Conservation (phyloP, 495 filamentous ascomycete genomes). For the Aspergillus avenaceus region DNA sequence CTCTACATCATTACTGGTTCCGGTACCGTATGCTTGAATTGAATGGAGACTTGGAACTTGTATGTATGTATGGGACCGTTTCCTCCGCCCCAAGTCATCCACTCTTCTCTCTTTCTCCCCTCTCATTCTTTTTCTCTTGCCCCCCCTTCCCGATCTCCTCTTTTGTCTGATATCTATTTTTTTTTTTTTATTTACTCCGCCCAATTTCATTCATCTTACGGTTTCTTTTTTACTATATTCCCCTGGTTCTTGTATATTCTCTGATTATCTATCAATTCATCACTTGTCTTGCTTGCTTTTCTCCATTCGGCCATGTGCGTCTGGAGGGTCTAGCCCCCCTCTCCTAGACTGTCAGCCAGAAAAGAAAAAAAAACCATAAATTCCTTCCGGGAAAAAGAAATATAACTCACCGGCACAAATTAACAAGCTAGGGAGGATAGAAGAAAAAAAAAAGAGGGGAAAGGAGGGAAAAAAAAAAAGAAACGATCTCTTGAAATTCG, state of each 20-base stretch:
- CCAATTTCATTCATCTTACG: background rate
- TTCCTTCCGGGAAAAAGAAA: background rate
- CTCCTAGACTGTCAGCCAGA: background rate
- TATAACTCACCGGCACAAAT: background rate
- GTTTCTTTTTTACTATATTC: slow-evolving; percentile 1
- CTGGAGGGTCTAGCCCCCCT: slow-evolving; percentile 31
- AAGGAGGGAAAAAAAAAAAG: background rate
- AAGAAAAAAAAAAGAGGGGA: background rate
- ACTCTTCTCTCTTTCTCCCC: background rate
- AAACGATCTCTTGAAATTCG: background rate
- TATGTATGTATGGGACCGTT: background rate
- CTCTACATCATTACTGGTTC: slow-evolving; percentile 6
- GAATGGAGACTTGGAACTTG: background rate
- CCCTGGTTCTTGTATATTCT: background rate
- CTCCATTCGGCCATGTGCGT: slow-evolving; percentile 23
- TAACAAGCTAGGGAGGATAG: background rate
- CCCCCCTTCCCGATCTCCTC: background rate
- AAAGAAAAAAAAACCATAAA: slow-evolving; percentile 1
- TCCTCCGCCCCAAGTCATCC: slow-evolving; percentile 1
- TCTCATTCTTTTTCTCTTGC: slow-evolving; percentile 1
- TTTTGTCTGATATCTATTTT: background rate
- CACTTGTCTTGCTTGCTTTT: slow-evolving; percentile 11
- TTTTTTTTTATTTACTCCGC: background rate
- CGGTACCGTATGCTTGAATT: background rate
- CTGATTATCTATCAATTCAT: background rate